Conservation (phyloP, 2,329 filamentous ascomycete genomes). For the Cercospora sp. region DNA sequence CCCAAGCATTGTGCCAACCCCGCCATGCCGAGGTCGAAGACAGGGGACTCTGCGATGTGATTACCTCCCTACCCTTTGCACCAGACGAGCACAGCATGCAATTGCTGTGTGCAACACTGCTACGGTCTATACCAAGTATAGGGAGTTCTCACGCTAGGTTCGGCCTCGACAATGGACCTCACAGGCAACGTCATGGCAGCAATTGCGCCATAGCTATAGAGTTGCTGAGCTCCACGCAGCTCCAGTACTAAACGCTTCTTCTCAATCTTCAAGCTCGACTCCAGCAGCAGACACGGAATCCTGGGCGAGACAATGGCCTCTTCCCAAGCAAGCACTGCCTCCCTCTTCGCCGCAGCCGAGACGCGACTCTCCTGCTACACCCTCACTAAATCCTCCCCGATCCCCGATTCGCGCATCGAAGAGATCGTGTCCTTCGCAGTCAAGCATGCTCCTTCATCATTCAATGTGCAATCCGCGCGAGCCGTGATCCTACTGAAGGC, state of each 20-base stretch:
- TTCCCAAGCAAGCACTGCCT: slow-evolving; percentile 10
- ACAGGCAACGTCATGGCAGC: slow-evolving; percentile 2
- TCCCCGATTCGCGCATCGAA: slow-evolving; percentile 67
- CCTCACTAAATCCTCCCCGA: slow-evolving; percentile 61
- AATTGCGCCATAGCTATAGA: slow-evolving; percentile 14
- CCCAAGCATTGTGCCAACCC: slow-evolving; percentile 4
- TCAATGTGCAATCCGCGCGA: slow-evolving; percentile 84
- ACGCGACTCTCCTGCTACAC: slow-evolving; percentile 37
- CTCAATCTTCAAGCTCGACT: not conserved
- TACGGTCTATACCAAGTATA: not conserved
- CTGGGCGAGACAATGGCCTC: not conserved
- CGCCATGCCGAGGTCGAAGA: not conserved
- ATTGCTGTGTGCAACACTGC: not conserved
- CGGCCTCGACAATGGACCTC: not conserved
- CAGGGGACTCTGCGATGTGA: not conserved
- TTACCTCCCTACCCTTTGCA: not conserved
- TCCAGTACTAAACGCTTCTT: not conserved
- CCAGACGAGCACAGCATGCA: not conserved
- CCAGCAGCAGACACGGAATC: not conserved
- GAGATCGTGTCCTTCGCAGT: slow-evolving; percentile 63
- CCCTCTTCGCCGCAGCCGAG: slow-evolving; percentile 36
- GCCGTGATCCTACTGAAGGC: slow-evolving; percentile 73
- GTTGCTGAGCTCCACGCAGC: not conserved
- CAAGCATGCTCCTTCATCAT: slow-evolving; percentile 71
- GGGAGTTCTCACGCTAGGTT: not conserved